Percentiles rank a stretch among this genome's conserved stretches.
Conservation (phyloP, 805 yeast species). For the Lipomyces kockii region DNA sequence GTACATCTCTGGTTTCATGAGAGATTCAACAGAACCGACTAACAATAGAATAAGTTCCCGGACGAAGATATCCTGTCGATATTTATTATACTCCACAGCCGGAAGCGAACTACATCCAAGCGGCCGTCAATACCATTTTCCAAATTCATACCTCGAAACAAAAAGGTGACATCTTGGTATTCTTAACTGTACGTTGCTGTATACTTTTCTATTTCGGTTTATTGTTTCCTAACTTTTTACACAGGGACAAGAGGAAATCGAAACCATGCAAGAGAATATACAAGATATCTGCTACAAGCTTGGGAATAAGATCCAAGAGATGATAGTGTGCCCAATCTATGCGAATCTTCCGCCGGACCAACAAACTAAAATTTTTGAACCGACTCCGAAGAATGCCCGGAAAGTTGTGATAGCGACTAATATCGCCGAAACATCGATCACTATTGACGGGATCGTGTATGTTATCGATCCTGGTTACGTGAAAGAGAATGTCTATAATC, state of each 20-base stretch:
- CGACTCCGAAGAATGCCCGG: conserved; percentile 79
- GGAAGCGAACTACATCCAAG: conserved; percentile 82
- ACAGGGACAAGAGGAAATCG: conserved; percentile 91
- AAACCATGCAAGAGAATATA: conserved; percentile 70
- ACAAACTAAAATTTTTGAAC: conserved; percentile 86
- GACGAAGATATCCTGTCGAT: conserved; percentile 90
- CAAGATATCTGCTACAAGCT: conserved; percentile 67
- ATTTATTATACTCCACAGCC: conserved; percentile 78
- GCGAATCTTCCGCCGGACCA: conserved; percentile 89
- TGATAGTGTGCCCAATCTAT: conserved; percentile 83
- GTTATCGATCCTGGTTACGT: conserved; percentile 96
- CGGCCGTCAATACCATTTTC: conserved; percentile 80
- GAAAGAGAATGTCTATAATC: conserved; percentile 85
- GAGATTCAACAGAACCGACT: background rate
- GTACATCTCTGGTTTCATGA: background rate
- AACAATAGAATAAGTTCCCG: conserved; percentile 64
- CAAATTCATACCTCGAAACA: conserved; percentile 84
- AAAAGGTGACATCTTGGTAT: conserved; percentile 79
- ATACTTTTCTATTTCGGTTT: background rate
- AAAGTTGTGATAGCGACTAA: conserved; percentile 94
- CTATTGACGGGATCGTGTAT: conserved; percentile 89
- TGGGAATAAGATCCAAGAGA: conserved; percentile 65
- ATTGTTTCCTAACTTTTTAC: conserved; percentile 51
- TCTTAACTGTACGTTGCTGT: conserved; percentile 48
- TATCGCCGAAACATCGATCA: conserved; percentile 95